Evolutionary conservation across 1,284 basidiomycete genomes (phyloP).

Genomic region (Puccinia triticina): DNA sequence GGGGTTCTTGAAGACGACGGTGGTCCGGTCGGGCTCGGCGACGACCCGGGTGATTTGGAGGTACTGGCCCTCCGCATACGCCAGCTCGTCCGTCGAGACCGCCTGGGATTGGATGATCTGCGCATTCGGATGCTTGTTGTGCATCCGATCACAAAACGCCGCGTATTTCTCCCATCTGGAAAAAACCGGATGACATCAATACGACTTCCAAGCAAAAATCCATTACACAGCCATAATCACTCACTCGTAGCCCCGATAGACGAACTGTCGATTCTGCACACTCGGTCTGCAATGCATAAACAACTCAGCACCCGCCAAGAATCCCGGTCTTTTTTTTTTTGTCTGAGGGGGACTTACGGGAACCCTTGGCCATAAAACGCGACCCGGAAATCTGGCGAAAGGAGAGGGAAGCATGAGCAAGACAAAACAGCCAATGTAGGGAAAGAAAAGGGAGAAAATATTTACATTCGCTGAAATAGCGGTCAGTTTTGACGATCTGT

Average conservation of each 20-base stretch:
- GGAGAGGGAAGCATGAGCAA: conserved; percentile 56
- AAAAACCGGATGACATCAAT: neutral
- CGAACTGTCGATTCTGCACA: conserved; percentile 60
- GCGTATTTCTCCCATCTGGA: conserved; percentile 49
- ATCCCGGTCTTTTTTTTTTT: conserved; percentile 62
- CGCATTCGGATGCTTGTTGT: conserved; percentile 86
- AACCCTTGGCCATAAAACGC: conserved; percentile 84
- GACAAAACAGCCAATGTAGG: conserved; percentile 62
- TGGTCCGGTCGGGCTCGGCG: conserved; percentile 79
- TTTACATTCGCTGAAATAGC: conserved; percentile 54
- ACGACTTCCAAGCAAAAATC: neutral
- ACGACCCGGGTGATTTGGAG: conserved; percentile 74
- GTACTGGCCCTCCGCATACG: conserved; percentile 77
- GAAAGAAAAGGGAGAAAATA: conserved; percentile 62
- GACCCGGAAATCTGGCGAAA: conserved; percentile 90
- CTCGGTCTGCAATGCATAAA: conserved; percentile 54
- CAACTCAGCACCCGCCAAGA: conserved; percentile 58
- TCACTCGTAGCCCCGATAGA: conserved; percentile 85
- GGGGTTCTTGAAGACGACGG: conserved; percentile 80
- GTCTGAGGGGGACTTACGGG: conserved; percentile 81
- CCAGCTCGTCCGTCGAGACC: conserved; percentile 78
- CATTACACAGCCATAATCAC: conserved; percentile 69
- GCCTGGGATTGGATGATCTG: conserved; percentile 75
- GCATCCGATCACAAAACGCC: conserved; percentile 82
- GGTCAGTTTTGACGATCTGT: conserved; percentile 58